These are phyloP conservation scores for Wickerhamomyces queroliae DNA, from an alignment of 805 yeast genomes.

Conservation along the genomic window DNA sequence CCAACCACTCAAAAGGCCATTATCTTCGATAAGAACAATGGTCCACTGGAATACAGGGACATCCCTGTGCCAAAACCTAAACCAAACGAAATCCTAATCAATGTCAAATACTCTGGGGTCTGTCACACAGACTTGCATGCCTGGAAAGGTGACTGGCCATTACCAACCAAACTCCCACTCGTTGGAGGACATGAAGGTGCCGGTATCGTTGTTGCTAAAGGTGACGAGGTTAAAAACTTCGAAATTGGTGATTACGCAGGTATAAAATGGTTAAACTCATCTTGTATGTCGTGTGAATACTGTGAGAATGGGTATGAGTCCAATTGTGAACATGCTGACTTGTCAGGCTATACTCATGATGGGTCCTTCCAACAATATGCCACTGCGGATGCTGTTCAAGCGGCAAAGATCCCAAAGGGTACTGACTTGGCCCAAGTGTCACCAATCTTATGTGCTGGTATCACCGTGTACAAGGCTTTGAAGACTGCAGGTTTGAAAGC, in stretches of 20 bases:
- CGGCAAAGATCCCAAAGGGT: slow-evolving; percentile 48
- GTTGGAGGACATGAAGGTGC: slow-evolving; percentile 71
- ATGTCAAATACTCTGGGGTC: slow-evolving; percentile 63
- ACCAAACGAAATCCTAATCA: slow-evolving; percentile 51
- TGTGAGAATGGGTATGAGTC: slow-evolving; percentile 51
- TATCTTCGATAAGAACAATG: slow-evolving; percentile 40
- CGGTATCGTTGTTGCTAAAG: slow-evolving; percentile 56
- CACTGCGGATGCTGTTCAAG: slow-evolving; percentile 54
- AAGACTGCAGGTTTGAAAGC: slow-evolving; percentile 47
- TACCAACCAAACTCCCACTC: slow-evolving; percentile 47
- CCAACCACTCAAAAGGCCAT: slow-evolving; percentile 43
- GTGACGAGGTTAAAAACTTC: slow-evolving; percentile 49
- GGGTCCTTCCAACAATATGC: slow-evolving; percentile 59
- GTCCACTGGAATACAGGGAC: slow-evolving; percentile 38
- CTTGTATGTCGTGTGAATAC: slow-evolving; percentile 55
- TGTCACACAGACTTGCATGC: slow-evolving; percentile 69
- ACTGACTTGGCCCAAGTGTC: slow-evolving; percentile 46
- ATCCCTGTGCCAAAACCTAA: slow-evolving; percentile 51
- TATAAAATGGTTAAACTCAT: slow-evolving; percentile 60
- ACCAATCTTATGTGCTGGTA: slow-evolving; percentile 60
- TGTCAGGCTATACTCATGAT: slow-evolving; percentile 67
- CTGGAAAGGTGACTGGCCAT: slow-evolving; percentile 69
- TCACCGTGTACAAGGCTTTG: slow-evolving; percentile 59
- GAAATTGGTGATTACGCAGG: slow-evolving; percentile 58
- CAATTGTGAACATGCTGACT: slow-evolving; percentile 59